Conservation (phyloP, 2,329 filamentous ascomycete species). For the Trichocomaceae sp. region DNA sequence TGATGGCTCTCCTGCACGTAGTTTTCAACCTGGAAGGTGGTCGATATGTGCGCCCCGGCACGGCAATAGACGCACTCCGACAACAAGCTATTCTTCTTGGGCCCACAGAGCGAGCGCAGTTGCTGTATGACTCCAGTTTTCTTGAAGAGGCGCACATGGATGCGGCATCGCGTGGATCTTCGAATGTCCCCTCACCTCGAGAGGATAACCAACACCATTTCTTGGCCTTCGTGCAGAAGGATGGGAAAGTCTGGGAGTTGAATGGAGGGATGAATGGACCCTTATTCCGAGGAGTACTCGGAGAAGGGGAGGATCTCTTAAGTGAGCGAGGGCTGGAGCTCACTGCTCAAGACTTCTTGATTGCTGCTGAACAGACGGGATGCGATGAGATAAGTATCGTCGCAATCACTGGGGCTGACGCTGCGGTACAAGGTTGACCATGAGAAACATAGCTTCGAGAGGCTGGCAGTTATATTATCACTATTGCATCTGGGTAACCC, state of each 20-base stretch:
- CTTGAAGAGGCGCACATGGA: constrained; percentile 10
- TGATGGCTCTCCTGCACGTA: constrained; percentile 52
- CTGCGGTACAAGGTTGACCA: neutral
- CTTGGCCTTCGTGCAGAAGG: constrained; percentile 29
- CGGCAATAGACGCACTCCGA: constrained; percentile 1
- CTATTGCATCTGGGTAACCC: neutral
- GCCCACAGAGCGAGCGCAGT: constrained; percentile 1
- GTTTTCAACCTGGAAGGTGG: constrained; percentile 41
- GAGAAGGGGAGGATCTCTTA: constrained; percentile 26
- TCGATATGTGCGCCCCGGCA: neutral
- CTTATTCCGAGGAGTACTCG: constrained; percentile 23
- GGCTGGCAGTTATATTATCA: neutral
- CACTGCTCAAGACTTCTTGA: constrained; percentile 22
- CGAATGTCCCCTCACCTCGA: constrained; percentile 1
- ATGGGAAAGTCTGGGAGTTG: constrained; percentile 30
- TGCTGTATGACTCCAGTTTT: constrained; percentile 10
- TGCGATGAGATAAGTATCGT: constrained; percentile 7
- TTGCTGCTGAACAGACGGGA: constrained; percentile 7
- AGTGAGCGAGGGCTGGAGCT: constrained; percentile 24
- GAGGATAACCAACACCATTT: constrained; percentile 20
- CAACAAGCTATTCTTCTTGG: constrained; percentile 2
- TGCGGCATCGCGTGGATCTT: constrained; percentile 3
- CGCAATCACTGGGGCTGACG: constrained; percentile 1
- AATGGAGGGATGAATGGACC: constrained; percentile 29
- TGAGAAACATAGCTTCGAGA: neutral